Base-by-base conservation (phyloP, 2,329 filamentous ascomycete genomes). In the Hysterium pulicare region DNA sequence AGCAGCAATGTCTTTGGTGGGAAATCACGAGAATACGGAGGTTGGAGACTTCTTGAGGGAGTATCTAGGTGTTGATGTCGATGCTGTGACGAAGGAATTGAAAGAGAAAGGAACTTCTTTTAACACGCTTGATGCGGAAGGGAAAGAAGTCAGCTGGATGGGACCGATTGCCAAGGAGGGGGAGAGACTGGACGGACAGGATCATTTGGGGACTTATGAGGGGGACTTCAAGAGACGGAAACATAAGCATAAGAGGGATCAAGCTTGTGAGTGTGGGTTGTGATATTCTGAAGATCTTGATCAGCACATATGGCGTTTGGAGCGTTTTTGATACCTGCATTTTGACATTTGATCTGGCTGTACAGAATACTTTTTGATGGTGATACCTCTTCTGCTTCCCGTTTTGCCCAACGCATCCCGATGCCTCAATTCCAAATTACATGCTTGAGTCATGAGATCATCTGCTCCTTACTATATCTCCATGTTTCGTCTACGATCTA, bases 11-110 rank as follows among this genome's bases (percentile, higher is more conserved):
- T 73, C 77, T 11, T 74, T 95, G 5, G 72, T 80, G 3, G 91
- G 91, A 6, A 97, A 97, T 64, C 84, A 94, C 41, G 93, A 98
- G 73, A 98, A 98, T 63, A 97, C 84, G 0, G 90, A 97, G 20
- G 78, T 98, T 1, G 93, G 93, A 24, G 73, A 78, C 33, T 98
- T 96, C 65, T 69, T 98, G 44, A 74, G 81, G 6, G 72, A 82
- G 7, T 98, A 93, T 59, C 77, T 98, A 0, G 79, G 79, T 37
- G 80, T 97, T 1, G 84, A 96, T 60, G 80, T 95, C 2, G 79
- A 87, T 1, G 74, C 75, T 23, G 81, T 97, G 42, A 96, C 90
- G 1, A 72, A 81, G 58, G 83, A 93, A 66, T 70, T 98, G 33
- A 78, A 74, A 53, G 70, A 82, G 49, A 82, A 82, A 70, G 66